Base-by-base conservation (phyloP, 1,284 basidiomycete species). In the Cerioporus squamosus region DNA sequence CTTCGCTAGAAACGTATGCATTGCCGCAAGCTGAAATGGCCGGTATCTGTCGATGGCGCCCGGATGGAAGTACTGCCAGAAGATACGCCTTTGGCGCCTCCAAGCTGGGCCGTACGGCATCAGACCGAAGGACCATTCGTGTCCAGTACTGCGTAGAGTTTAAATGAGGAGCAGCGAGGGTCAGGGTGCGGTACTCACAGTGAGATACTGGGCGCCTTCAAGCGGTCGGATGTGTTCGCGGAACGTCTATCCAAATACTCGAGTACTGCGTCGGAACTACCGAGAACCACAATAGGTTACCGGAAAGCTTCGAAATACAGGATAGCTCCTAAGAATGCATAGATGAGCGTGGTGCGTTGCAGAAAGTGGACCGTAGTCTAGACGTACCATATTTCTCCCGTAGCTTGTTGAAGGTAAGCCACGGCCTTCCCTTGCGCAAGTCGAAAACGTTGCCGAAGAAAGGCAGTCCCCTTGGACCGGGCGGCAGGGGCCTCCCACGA, bases 261-360 rank as follows among this genome's bases (percentile, higher is more conserved):
- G 18, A 24, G 36, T n/a, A 60, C 53, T 2, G 45, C 44, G 3
- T 53, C 45, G 6, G 53, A 23, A 9, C 54, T 53, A 6, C 53
- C 56, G n/a, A 67, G 38, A 8, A 73, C 54, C 5, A 73, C 45
- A 17, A 68, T 55, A 12, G 62, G 56, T 20, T 66, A 43, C 1
- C 69, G 68, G 8, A 70, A 55, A 5, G 68, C 56, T 12, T 47
- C 40, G 12, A 72, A 38, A 39, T 70, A 66, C 17, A 68, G 50
- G 15, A 72, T 54, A 36, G 70, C 66, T 2, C 62, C 62, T 59
- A 40, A 5, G 18, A 26, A 2, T 10, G 20, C 10, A 31, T 5
- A 12, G 8, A 18, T 14, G 15, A 29, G 29, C 10, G 29, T 10
- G 29, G 10, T 10, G 29, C 29, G 5, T 10, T 10, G 29, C 5